Evolutionary conservation across 2,329 filamentous ascomycete species (phyloP).

Genomic region (Chaetomium globosum): DNA sequence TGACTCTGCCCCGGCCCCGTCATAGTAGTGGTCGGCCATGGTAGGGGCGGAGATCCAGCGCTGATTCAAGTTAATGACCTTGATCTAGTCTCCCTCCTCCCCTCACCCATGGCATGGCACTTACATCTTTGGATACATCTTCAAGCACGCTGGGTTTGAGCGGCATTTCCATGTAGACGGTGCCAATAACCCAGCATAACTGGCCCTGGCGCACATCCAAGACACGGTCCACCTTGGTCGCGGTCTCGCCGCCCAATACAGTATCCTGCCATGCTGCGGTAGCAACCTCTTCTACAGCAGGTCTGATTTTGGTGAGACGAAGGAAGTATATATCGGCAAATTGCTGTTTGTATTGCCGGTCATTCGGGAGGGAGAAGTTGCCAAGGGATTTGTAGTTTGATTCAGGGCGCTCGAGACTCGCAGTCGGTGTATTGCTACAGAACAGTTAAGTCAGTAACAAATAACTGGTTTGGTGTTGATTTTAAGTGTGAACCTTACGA

Average conservation of each 20-base stretch:
- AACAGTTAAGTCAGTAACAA: constrained; percentile 24
- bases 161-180: constrained; percentile 95
- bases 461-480: constrained; percentile 33
- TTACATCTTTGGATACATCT: constrained; percentile 88
- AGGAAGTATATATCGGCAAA: constrained; percentile 98
- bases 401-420: constrained; percentile 52
- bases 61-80: constrained; percentile 47
- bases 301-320: constrained; percentile 83
- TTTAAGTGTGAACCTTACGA: constrained; percentile 45
- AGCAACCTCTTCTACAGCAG: constrained; percentile 75
- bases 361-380: constrained; percentile 71
- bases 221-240: constrained; percentile 79
- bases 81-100: too few species aligned
- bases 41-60: constrained; percentile 87
- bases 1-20: constrained; percentile 61
- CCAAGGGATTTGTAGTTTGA: constrained; percentile 72
- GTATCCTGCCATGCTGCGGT: constrained; percentile 75
- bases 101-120: constrained; percentile 35
- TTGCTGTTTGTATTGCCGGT: constrained; percentile 85
- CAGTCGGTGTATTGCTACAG: constrained; percentile 43
- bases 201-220: constrained; percentile 94
- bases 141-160: constrained; percentile 95
- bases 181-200: constrained; percentile 92
- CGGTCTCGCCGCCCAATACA: constrained; percentile 73
- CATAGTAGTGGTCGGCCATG: constrained; percentile 74